Conservation (phyloP, 148 eudicot species). For the Rhododendron williamsianum region DNA sequence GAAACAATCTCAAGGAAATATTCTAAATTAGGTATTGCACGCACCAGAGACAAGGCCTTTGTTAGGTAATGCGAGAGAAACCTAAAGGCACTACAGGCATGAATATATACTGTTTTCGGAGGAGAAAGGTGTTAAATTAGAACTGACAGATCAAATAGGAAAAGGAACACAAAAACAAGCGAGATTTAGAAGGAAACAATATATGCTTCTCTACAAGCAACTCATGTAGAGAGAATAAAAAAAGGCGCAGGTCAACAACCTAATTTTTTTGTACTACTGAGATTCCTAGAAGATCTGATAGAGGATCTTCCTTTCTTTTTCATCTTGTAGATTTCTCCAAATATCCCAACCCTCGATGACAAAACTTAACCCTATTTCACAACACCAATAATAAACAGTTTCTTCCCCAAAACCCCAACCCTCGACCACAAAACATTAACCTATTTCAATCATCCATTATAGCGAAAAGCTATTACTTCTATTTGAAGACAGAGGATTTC, state of each 20-base stretch:
- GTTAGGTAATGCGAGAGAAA: not conserved
- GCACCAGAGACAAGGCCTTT: not conserved
- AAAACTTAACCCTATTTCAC: not conserved
- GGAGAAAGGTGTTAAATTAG: not conserved
- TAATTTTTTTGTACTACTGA: not conserved
- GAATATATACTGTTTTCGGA: not conserved
- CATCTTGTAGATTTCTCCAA: not conserved
- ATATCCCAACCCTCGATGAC: not conserved
- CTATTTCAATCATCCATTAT: not conserved
- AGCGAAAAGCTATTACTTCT: not conserved
- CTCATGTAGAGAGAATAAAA: not conserved
- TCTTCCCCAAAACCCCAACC: not conserved
- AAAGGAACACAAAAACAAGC: not conserved
- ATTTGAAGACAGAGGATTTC: not conserved
- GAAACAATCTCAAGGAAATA: not conserved
- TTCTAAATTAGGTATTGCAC: not conserved
- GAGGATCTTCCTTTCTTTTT: not conserved
- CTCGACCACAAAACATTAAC: not conserved
- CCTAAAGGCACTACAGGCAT: not conserved
- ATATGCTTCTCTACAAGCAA: not conserved
- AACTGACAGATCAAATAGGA: not conserved
- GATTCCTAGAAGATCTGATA: not conserved
- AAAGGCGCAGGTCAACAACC: not conserved
- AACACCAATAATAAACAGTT: not conserved
- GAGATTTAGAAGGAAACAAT: not conserved